Base-by-base conservation (phyloP, 2,329 filamentous ascomycete species). In the Capronia americana region DNA sequence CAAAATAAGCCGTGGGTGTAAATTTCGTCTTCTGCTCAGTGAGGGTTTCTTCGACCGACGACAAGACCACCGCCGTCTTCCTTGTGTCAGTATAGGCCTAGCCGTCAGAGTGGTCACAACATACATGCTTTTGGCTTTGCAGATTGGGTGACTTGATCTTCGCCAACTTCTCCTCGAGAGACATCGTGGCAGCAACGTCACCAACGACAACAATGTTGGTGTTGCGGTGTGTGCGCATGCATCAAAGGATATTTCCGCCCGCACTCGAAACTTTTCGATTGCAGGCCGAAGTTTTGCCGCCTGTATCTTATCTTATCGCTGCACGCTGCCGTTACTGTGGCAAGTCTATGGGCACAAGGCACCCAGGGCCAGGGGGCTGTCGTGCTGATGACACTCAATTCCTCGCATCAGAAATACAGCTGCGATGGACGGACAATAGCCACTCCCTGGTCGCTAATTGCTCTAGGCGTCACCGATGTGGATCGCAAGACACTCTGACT, bases 61-160 rank as follows among this genome's bases (percentile, higher is more conserved):
- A 88, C 70, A 99, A 88, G 68, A 99, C 90, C 73, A 96, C 88
- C 68, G 89, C 90, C 69, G 91, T 94, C 91, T 95, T 73, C 34
- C 28, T 14, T n/a, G 59, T 63, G 61, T 69, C 70, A 62, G 50
- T 61, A 28, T 56, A n/a, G 12, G 14, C 11, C n/a, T 38, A 17
- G 17, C 17, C 11, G 14, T 17, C 41, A 53, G 4, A 68, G 38
- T 67, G 56, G 30, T 34, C 14, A 46, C 55, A 30, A 78, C 83
- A 73, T 82, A 95, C 93, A 86, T 93, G 92, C 79, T 96, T 89
- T 82, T 97, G 93, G 78, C 92, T 97, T 80, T 98, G 92, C 75
- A 97, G 88, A 80, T 96, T 97, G 64, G 95, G 95, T 77, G 92
- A 95, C 81, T 95, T 92, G 79, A 98, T 97, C 87, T 96, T 97